These are phyloP conservation scores for Saturnispora besseyi DNA, from an alignment of 805 yeast species.

Conservation along the genomic window DNA sequence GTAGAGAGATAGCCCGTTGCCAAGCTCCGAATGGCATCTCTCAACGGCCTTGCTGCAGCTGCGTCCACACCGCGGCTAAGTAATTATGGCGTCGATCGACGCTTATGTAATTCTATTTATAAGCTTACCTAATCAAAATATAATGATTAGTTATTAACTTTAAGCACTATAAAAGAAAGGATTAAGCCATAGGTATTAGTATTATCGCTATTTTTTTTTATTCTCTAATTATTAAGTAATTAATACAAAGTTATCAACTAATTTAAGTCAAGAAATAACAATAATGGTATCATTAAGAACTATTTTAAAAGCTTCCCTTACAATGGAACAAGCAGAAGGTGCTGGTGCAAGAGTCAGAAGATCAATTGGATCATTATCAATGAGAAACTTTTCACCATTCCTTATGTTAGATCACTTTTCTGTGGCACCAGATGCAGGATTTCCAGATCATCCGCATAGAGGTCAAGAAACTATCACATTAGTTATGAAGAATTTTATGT, in stretches of 20 bases:
- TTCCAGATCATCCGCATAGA: conserved; percentile 78
- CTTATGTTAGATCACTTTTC: conserved; percentile 73
- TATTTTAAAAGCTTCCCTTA: conserved; percentile 42
- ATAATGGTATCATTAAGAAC: conserved; percentile 35
- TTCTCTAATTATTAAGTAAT: too few relatives aligned
- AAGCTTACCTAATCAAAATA: not conserved
- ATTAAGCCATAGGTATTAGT: too few relatives aligned
- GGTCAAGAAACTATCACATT: conserved; percentile 79
- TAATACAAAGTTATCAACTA: not conserved
- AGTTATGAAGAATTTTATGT: conserved; percentile 54
- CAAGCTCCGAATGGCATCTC: not conserved
- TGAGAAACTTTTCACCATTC: conserved; percentile 75
- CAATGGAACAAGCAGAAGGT: conserved; percentile 73
- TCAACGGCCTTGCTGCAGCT: not conserved
- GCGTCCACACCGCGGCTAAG: conserved; percentile 5
- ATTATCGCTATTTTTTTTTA: too few relatives aligned
- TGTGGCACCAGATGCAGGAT: conserved; percentile 57
- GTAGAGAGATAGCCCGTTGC: not conserved
- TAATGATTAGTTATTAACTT: too few relatives aligned
- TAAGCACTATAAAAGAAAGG: too few relatives aligned
- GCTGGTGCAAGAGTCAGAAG: conserved; percentile 83
- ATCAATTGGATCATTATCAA: conserved; percentile 59
- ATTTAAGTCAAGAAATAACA: not conserved
- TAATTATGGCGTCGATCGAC: not conserved
- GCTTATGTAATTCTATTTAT: not conserved